Conservation (phyloP, 306 rosid genomes). For the Citrullus colocynthis region DNA sequence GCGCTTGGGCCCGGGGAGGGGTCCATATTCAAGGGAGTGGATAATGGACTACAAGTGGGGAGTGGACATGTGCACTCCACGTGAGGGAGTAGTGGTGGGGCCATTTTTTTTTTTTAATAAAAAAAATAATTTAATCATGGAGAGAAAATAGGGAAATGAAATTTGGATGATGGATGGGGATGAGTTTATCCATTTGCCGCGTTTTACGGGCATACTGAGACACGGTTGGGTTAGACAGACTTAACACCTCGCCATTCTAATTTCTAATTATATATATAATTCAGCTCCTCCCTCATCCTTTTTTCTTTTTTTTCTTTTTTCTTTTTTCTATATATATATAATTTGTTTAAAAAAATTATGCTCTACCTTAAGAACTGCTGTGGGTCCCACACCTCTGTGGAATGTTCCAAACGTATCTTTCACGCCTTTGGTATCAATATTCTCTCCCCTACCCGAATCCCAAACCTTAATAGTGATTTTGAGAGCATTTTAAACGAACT, state of each 20-base stretch:
- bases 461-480: not conserved
- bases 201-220: not conserved
- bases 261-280: not conserved
- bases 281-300: no score
- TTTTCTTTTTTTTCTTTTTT: no score
- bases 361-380: no score
- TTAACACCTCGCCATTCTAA: not conserved
- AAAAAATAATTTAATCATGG: no score
- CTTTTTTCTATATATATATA: no score
- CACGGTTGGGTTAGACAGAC: not conserved
- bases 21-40: not conserved
- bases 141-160: not conserved
- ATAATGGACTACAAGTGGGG: not conserved
- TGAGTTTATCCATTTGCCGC: conserved; percentile 4
- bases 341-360: no score
- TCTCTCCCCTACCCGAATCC: not conserved
- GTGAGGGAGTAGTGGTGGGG: conserved; percentile 1
- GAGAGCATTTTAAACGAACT: no score
- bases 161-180: not conserved
- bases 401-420: conserved; percentile 1
- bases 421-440: not conserved
- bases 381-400: not conserved
- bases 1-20: not conserved
- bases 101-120: not conserved
- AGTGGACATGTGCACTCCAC: not conserved